Base-by-base conservation (phyloP, 805 yeast genomes). In the Limtongia smithiae region DNA sequence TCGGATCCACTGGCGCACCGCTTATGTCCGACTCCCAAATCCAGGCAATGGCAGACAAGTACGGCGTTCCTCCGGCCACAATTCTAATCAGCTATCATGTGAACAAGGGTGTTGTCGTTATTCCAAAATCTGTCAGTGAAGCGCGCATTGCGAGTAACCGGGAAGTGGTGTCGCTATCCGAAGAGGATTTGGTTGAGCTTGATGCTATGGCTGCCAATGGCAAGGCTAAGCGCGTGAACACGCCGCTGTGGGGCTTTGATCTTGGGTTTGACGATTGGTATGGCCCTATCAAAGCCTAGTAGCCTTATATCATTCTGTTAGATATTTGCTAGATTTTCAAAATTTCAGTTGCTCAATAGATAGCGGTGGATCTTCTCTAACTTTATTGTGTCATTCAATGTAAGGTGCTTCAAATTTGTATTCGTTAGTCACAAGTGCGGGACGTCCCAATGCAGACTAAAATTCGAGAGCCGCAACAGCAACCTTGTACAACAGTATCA, bases 21-120 rank as follows among this genome's bases (percentile, higher is more conserved):
- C 34, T 27, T 20, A 15, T 40, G 24, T 74, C 77, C 50, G 64
- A 79, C 38, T 80, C 80, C 14, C 56, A 71, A 17, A 72, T 83
- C n/a, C 59, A 68, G 40, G 72, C 78, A 54, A 64, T 85, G 34
- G 83, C 85, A 18, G 64, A 74, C 45, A 79, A 79, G 62, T 75
- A 84, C 22, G 41, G 41, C 28, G 41, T 37, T 18, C 12, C 15
- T 14, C 30, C 41, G 18, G 41, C 28, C 28, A 17, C 24, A 15
- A 21, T 86, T 11, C 70, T 79, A 17, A 71, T 75, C 41, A 82
- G 85, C 18, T 85, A 82, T 65, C 42, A 37, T 18, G 44, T 51
- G n/a, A 17, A 36, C 14, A 43, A 51, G 8, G 57, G 59, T 9
- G 40, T 35, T 8, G 50, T 51, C 14, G 44, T 41, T 7, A 17